A percentile compares a stretch with the other conserved stretches of the same genome.
Conservation (phyloP, 2,329 filamentous ascomycete genomes). For the Exophiala bonariae region DNA sequence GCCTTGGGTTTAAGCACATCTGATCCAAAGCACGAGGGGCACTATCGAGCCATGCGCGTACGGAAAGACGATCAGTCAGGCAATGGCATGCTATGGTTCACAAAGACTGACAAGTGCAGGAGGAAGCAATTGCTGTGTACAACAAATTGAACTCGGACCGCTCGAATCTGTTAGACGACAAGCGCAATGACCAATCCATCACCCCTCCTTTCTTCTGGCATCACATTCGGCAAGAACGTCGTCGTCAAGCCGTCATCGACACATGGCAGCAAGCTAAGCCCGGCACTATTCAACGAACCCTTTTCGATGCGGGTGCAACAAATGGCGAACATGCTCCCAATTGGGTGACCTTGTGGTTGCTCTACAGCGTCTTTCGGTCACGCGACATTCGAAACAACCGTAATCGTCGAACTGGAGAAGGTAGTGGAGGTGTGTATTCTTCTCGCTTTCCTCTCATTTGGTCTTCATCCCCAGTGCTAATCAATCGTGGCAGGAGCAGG, state of each 20-base stretch:
- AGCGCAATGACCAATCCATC: conserved; percentile 37
- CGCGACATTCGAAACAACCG: conserved; percentile 48
- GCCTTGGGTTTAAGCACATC: conserved; percentile 42
- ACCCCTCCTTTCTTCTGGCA: conserved; percentile 49
- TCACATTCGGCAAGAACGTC: conserved; percentile 44
- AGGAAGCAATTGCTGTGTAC: conserved; percentile 46
- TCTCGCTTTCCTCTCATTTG: background rate
- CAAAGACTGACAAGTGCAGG: conserved; percentile 31
- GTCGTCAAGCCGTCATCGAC: conserved; percentile 43
- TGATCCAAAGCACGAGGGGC: conserved; percentile 44
- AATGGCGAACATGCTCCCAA: conserved; percentile 47
- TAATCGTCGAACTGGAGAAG: conserved; percentile 36
- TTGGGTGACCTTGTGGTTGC: conserved; percentile 47
- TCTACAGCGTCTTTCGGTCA: conserved; percentile 50
- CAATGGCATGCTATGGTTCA: no score
- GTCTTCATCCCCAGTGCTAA: conserved; percentile 1
- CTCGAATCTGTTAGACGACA: conserved; percentile 40
- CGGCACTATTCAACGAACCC: conserved; percentile 35
- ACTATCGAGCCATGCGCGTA: conserved; percentile 47
- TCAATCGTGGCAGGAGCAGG: conserved; percentile 6
- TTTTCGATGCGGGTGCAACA: conserved; percentile 43
- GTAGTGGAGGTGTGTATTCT: conserved; percentile 20
- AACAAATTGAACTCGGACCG: conserved; percentile 42
- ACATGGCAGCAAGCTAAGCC: conserved; percentile 42
- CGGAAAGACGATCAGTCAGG: background rate